phyloP scores from a whole-genome alignment of 2,329 filamentous ascomycete genomes.

The Boeremia exigua region DNA sequence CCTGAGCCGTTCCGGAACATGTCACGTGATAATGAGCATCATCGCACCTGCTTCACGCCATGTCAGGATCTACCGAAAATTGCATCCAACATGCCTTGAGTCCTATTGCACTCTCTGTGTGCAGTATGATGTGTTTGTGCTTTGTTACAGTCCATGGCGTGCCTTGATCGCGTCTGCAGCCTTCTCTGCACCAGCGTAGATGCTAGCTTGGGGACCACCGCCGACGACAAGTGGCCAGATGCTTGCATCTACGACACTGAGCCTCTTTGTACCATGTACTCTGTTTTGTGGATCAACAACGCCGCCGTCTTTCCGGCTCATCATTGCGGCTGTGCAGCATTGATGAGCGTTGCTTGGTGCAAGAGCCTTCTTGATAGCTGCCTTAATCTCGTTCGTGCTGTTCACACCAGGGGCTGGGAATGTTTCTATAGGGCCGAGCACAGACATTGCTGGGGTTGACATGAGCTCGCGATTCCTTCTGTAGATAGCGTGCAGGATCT shows the following conservation, averaged over 20 bases:
- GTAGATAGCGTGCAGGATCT: conserved; percentile 28
- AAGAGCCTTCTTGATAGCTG: conserved; percentile 19
- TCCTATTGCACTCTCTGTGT: no score
- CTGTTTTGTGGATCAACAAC: conserved; percentile 31
- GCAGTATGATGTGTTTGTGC: no score
- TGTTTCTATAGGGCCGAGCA: conserved; percentile 30
- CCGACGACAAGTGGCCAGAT: conserved; percentile 26
- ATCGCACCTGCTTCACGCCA: no score
- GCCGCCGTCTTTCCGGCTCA: conserved; percentile 29
- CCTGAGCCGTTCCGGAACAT: no score
- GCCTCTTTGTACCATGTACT: conserved; percentile 30
- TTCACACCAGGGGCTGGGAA: conserved; percentile 31
- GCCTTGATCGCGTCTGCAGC: background rate
- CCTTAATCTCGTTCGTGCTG: conserved; percentile 13
- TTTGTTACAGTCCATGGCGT: background rate
- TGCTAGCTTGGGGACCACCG: conserved; percentile 19
- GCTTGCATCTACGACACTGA: conserved; percentile 24
- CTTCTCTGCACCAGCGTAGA: background rate
- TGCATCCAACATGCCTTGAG: no score
- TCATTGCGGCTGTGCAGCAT: conserved; percentile 35
- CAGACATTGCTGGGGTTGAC: conserved; percentile 23
- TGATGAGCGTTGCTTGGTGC: conserved; percentile 27
- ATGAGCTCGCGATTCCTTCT: conserved; percentile 17
- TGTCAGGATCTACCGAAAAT: no score
- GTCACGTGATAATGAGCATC: no score